These are phyloP conservation scores for Collybia sordida DNA, from an alignment of 768 basidiomycete genomes.

Conservation along the genomic window DNA sequence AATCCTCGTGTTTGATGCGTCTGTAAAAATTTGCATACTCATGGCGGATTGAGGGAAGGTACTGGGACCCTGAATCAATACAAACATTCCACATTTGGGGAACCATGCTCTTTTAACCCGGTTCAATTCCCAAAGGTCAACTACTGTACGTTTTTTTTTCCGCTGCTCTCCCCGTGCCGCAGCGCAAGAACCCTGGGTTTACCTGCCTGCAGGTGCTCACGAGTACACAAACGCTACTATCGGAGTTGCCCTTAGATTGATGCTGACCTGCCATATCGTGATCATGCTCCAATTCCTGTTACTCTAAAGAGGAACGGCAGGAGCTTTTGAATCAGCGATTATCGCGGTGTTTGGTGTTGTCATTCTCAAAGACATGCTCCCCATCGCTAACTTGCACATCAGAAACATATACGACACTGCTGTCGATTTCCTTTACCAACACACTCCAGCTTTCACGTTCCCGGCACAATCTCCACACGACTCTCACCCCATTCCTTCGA, in stretches of 20 bases:
- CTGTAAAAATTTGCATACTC: not conserved
- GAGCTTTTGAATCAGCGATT: conserved; percentile 30
- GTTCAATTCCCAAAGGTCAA: conserved; percentile 5
- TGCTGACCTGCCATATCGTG: conserved; percentile 12
- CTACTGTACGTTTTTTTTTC: not conserved
- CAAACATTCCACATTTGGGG: conserved; percentile 6
- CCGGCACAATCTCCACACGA: conserved; percentile 24
- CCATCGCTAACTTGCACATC: conserved; percentile 47
- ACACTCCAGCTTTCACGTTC: conserved; percentile 33
- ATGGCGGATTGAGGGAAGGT: conserved; percentile 8
- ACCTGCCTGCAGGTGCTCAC: conserved; percentile 7
- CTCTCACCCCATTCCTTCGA: conserved; percentile 17
- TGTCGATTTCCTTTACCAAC: conserved; percentile 58
- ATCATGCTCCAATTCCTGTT: conserved; percentile 16
- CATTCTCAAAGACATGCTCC: conserved; percentile 39
- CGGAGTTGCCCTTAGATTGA: conserved; percentile 11
- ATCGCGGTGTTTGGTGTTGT: conserved; percentile 37
- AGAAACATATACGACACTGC: conserved; percentile 50
- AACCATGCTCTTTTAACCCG: conserved; percentile 2
- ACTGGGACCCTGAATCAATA: conserved; percentile 11
- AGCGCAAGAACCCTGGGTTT: conserved; percentile 9
- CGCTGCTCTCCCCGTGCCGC: not conserved
- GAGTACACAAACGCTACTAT: conserved; percentile 4
- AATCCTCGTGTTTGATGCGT: conserved; percentile 19
- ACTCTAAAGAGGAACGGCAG: conserved; percentile 14